A percentile compares a stretch with the other conserved stretches of the same genome.
These are phyloP conservation scores for Neonectria hederae DNA, from an alignment of 2,329 filamentous ascomycete genomes.

Conservation along the genomic window DNA sequence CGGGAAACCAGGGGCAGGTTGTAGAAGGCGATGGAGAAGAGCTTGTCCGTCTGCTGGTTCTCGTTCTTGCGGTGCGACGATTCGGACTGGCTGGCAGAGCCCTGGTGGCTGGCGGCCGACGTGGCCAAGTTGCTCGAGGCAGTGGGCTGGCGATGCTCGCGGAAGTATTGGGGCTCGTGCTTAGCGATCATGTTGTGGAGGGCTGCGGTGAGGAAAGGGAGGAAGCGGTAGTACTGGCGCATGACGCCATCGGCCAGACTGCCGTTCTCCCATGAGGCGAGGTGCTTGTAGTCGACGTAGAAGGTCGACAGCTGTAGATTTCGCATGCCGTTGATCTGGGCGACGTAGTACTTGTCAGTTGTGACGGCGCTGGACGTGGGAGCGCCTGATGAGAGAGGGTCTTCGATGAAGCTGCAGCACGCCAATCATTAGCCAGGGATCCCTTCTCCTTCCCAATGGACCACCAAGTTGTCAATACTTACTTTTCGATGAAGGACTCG, in stretches of 20 bases:
- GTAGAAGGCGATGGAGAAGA: constrained; percentile 93
- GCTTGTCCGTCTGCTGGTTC: constrained; percentile 96
- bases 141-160: constrained; percentile 87
- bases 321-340: constrained; percentile 81
- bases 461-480: constrained; percentile 38
- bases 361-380: constrained; percentile 76
- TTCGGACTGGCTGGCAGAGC: constrained; percentile 71
- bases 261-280: constrained; percentile 79
- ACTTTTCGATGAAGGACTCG: constrained; percentile 83
- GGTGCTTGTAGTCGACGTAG: constrained; percentile 87
- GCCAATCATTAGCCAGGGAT: constrained; percentile 4
- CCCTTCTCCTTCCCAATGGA: background rate
- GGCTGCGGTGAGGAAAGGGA: constrained; percentile 88
- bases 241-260: constrained; percentile 87
- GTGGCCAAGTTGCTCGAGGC: constrained; percentile 77
- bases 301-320: constrained; percentile 82
- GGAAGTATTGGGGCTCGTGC: constrained; percentile 93
- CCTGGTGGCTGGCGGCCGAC: constrained; percentile 70
- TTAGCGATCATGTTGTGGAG: constrained; percentile 94
- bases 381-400: constrained; percentile 68
- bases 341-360: constrained; percentile 85
- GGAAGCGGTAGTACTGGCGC: constrained; percentile 92
- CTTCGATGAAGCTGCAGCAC: constrained; percentile 69
- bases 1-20: constrained; percentile 89
- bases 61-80: constrained; percentile 81